Evolutionary conservation across 192 early-diverging fungal genomes (phyloP).

Genomic region (Coemansia sp.): DNA sequence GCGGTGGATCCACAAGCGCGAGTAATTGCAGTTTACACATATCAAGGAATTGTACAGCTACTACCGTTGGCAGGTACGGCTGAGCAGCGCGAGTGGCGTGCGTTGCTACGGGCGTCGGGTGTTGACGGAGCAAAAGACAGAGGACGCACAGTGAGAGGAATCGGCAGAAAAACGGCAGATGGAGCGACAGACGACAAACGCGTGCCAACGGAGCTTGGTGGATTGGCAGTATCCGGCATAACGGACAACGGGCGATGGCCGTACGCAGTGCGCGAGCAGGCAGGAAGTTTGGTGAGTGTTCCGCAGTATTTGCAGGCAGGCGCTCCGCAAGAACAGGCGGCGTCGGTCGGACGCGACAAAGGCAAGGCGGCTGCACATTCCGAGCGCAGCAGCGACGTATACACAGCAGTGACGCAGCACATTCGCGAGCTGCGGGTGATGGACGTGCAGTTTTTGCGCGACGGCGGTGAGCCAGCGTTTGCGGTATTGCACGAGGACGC

Average conservation of each 20-base stretch:
- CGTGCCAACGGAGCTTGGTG: not conserved
- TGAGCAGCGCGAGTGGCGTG: conserved; percentile 9
- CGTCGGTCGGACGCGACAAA: conserved; percentile 11
- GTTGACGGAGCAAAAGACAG: not conserved
- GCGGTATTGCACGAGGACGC: conserved; percentile 50
- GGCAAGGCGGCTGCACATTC: conserved; percentile 35
- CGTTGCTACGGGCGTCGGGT: conserved; percentile 3
- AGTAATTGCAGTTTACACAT: conserved; percentile 61
- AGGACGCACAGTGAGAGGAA: not conserved
- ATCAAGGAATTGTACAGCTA: conserved; percentile 69
- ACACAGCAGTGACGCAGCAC: conserved; percentile 22
- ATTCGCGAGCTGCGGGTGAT: conserved; percentile 48
- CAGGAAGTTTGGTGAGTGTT: conserved; percentile 9
- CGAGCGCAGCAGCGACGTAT: conserved; percentile 37
- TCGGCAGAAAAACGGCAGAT: not conserved
- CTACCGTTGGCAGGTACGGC: conserved; percentile 54
- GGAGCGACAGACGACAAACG: not conserved
- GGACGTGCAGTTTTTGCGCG: conserved; percentile 35
- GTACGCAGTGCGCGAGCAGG: conserved; percentile 26
- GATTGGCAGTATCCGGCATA: not conserved
- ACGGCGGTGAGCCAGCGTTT: conserved; percentile 13
- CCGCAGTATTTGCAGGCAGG: conserved; percentile 21
- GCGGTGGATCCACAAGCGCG: conserved; percentile 59
- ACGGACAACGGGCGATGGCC: conserved; percentile 11
- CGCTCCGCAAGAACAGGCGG: not conserved